Percentiles rank a stretch among this genome's conserved stretches.
phyloP scores from a whole-genome alignment of 2,329 filamentous ascomycete species.

The Alternaria sp. region DNA sequence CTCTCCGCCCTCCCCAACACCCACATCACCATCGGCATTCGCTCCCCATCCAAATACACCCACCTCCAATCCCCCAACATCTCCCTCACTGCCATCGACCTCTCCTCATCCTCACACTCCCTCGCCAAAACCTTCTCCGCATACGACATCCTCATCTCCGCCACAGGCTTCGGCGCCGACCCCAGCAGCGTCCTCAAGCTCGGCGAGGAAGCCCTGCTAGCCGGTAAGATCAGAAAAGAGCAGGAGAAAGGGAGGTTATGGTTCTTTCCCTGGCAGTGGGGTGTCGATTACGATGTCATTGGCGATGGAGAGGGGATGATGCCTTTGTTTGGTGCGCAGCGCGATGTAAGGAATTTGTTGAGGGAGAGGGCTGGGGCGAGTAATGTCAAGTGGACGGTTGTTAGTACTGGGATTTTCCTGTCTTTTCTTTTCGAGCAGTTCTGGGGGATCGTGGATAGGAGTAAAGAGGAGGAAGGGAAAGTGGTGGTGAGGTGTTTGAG shows the following conservation, averaged over 20 bases:
- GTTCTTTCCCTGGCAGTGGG: slow-evolving; percentile 77
- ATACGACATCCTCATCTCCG: slow-evolving; percentile 65
- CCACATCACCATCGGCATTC: slow-evolving; percentile 61
- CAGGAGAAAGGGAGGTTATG: slow-evolving; percentile 16
- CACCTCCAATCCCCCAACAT: slow-evolving; percentile 33
- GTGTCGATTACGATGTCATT: slow-evolving; percentile 72
- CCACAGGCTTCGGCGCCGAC: slow-evolving; percentile 65
- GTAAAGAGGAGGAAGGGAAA: background rate
- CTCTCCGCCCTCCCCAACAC: slow-evolving; percentile 57
- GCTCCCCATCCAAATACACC: slow-evolving; percentile 53
- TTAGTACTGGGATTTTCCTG: slow-evolving; percentile 74
- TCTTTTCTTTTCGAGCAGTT: slow-evolving; percentile 69
- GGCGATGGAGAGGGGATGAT: slow-evolving; percentile 63
- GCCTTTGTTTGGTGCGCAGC: slow-evolving; percentile 72
- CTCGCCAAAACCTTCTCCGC: slow-evolving; percentile 45
- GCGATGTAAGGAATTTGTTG: slow-evolving; percentile 48
- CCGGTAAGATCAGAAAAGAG: slow-evolving; percentile 49
- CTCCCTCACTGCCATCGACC: slow-evolving; percentile 54
- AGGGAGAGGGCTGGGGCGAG: slow-evolving; percentile 24
- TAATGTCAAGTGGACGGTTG: slow-evolving; percentile 64
- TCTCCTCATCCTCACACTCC: slow-evolving; percentile 36
- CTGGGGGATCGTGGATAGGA: slow-evolving; percentile 67
- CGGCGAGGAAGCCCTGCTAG: slow-evolving; percentile 60
- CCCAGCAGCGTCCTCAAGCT: slow-evolving; percentile 65
- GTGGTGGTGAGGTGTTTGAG: slow-evolving; percentile 62